These are phyloP conservation scores for Neofusicoccum ribis DNA, from an alignment of 2,329 filamentous ascomycete species.

Conservation along the genomic window DNA sequence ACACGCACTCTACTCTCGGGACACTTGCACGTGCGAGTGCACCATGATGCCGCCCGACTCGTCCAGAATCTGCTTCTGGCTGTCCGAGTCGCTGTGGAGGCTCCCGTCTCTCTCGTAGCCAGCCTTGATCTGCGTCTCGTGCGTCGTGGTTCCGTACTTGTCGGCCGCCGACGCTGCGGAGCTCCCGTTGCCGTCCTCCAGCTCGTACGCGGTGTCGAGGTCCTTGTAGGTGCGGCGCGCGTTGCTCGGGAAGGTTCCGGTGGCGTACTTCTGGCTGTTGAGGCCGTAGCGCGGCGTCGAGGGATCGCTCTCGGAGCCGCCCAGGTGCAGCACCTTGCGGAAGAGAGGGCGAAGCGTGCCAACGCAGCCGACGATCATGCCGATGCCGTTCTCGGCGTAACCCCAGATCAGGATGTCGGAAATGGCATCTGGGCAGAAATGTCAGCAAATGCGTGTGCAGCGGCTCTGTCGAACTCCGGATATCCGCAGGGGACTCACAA, in stretches of 20 bases:
- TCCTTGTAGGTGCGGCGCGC: constrained; percentile 14
- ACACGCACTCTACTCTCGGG: neutral
- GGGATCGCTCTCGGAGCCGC: constrained; percentile 17
- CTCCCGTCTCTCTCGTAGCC: neutral
- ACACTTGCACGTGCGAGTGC: constrained; percentile 20
- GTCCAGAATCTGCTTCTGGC: constrained; percentile 61
- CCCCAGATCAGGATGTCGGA: constrained; percentile 40
- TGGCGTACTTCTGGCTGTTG: neutral
- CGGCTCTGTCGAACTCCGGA: too few relatives aligned
- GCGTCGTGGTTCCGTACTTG: neutral
- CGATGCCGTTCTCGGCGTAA: constrained; percentile 38
- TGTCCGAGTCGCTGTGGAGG: constrained; percentile 8
- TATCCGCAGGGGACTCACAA: constrained; percentile 20
- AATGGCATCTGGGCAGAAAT: constrained; percentile 25
- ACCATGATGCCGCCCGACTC: constrained; percentile 18
- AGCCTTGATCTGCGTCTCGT: constrained; percentile 7
- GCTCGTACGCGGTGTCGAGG: constrained; percentile 16
- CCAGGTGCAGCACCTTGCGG: constrained; percentile 27
- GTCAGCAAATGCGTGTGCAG: neutral
- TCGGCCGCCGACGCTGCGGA: neutral
- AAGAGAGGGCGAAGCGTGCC: constrained; percentile 37
- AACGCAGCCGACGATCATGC: constrained; percentile 37
- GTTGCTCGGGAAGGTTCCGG: neutral
- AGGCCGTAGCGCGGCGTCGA: neutral
- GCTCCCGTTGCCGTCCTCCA: neutral